Percentiles rank a stretch among this genome's conserved stretches.
These are phyloP conservation scores for Naganishia randhawae DNA, from an alignment of 768 basidiomycete species.

Conservation along the genomic window DNA sequence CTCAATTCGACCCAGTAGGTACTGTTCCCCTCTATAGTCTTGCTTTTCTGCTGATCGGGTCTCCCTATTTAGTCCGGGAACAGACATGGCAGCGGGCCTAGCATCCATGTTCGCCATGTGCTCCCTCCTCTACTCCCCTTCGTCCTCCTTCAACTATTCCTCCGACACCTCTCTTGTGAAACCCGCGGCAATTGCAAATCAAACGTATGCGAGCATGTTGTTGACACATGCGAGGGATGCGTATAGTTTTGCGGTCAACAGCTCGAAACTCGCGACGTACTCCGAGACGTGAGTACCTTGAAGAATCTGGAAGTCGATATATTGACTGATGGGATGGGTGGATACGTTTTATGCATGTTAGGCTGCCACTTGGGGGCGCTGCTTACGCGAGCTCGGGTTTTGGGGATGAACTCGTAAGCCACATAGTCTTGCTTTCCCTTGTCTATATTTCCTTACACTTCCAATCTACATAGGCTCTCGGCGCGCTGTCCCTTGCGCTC, in stretches of 20 bases:
- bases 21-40: too few species aligned
- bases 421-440: background rate
- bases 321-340: background rate
- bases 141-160: conserved; percentile 56
- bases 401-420: conserved; percentile 38
- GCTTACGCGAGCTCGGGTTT: conserved; percentile 32
- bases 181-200: conserved; percentile 52
- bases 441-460: background rate
- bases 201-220: conserved; percentile 67
- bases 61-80: conserved; percentile 62
- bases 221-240: conserved; percentile 70
- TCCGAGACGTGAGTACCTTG: conserved; percentile 28
- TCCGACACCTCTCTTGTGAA: conserved; percentile 54
- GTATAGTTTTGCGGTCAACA: conserved; percentile 69
- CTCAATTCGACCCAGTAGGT: background rate
- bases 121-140: conserved; percentile 69
- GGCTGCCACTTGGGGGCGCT: conserved; percentile 21
- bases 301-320: too few species aligned
- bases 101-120: conserved; percentile 85
- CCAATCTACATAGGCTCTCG: conserved; percentile 53
- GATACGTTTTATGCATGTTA: conserved; percentile 15
- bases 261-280: conserved; percentile 51
- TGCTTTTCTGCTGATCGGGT: background rate
- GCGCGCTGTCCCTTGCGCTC: conserved; percentile 71
- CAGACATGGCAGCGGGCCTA: conserved; percentile 78